Evolutionary conservation across 352 stramenopile genomes (phyloP).

Genomic region (Pythium coloratum): DNA sequence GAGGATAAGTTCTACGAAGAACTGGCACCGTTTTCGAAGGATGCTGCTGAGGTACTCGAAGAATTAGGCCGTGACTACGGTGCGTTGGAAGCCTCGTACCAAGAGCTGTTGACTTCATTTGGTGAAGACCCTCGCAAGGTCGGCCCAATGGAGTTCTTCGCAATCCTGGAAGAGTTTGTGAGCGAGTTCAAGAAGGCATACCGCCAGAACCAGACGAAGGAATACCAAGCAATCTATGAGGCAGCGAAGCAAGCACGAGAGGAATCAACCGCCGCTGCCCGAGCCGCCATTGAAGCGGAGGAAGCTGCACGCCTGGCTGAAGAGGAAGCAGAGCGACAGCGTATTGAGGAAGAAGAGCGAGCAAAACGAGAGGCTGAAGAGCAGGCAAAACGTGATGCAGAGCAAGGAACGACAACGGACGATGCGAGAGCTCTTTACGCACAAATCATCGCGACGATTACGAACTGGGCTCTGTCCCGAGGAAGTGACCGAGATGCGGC

Average conservation of each 20-base stretch:
- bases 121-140: constrained; percentile 82
- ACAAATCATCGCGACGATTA: constrained; percentile 67
- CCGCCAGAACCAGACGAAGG: constrained; percentile 86
- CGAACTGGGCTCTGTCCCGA: constrained; percentile 57
- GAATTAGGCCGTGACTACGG: constrained; percentile 79
- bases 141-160: constrained; percentile 82
- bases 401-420: constrained; percentile 28
- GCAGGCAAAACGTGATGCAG: constrained; percentile 22
- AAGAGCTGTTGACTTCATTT: constrained; percentile 82
- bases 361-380: constrained; percentile 53
- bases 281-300: constrained; percentile 31
- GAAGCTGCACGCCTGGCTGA: constrained; percentile 34
- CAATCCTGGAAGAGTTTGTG: constrained; percentile 81
- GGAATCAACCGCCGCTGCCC: constrained; percentile 36
- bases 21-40: constrained; percentile 79
- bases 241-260: constrained; percentile 48
- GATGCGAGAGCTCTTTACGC: constrained; percentile 62
- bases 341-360: constrained; percentile 58
- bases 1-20: constrained; percentile 79
- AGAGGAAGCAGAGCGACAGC: constrained; percentile 45
- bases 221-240: constrained; percentile 82
- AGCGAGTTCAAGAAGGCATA: constrained; percentile 89
- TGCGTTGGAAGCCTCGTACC: constrained; percentile 66
- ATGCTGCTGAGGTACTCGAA: constrained; percentile 79
- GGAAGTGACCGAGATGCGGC: constrained; percentile 43